These are phyloP conservation scores for Penicillium sp. DNA, from an alignment of 2,329 filamentous ascomycete genomes.

Conservation along the genomic window DNA sequence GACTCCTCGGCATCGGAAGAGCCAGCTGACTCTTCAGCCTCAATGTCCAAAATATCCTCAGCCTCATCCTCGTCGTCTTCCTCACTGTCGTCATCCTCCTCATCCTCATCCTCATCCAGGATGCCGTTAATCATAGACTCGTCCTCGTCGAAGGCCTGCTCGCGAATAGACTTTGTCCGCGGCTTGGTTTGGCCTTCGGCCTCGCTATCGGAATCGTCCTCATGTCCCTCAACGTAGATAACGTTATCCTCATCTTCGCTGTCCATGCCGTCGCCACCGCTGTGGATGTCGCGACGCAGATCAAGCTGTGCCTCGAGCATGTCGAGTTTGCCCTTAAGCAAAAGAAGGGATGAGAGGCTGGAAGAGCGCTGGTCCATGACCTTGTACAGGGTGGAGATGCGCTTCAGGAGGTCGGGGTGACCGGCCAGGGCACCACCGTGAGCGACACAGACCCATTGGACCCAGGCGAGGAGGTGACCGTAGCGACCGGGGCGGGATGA, in stretches of 20 bases:
- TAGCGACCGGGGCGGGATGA: conserved; percentile 85
- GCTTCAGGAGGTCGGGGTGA: conserved; percentile 78
- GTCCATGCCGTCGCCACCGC: conserved; percentile 38
- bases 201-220: conserved; percentile 53
- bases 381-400: conserved; percentile 75
- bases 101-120: conserved; percentile 44
- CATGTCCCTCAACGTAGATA: conserved; percentile 84
- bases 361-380: conserved; percentile 85
- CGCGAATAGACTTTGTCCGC: conserved; percentile 39
- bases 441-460: conserved; percentile 89
- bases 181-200: conserved; percentile 36
- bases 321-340: conserved; percentile 92
- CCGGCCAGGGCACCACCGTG: conserved; percentile 89
- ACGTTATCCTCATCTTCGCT: conserved; percentile 68
- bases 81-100: conserved; percentile 60
- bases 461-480: conserved; percentile 88
- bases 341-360: conserved; percentile 76
- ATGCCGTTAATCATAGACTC: conserved; percentile 44
- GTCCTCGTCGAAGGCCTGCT: conserved; percentile 42
- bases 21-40: conserved; percentile 44
- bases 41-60: conserved; percentile 45
- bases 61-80: conserved; percentile 50
- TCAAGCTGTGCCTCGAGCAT: conserved; percentile 90
- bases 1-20: conserved; percentile 49
- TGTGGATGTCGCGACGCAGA: conserved; percentile 70